Conservation (phyloP, 805 yeast genomes). For the Monosporozyma servazzii region DNA sequence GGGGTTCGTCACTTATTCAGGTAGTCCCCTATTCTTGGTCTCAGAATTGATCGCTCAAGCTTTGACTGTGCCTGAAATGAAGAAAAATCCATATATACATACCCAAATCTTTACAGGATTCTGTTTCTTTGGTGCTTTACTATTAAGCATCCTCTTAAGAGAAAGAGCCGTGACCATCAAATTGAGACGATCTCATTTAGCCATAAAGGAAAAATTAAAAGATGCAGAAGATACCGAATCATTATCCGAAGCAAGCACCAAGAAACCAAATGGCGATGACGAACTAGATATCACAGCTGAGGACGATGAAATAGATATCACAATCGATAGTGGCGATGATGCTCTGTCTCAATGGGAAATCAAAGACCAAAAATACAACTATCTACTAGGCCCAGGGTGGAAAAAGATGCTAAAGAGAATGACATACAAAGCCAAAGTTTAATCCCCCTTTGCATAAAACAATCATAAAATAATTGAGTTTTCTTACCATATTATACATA, state of each 20-base stretch:
- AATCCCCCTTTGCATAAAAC: too few species aligned
- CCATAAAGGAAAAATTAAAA: conserved; percentile 14
- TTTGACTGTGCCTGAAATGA: conserved; percentile 25
- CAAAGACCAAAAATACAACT: conserved; percentile 11
- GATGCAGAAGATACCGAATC: not conserved
- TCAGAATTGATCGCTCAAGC: conserved; percentile 50
- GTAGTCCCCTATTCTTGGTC: conserved; percentile 30
- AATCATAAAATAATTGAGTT: too few species aligned
- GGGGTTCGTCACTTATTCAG: conserved; percentile 29
- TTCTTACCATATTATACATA: too few species aligned
- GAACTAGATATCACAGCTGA: too few species aligned
- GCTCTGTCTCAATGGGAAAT: not conserved
- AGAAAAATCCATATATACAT: conserved; percentile 41
- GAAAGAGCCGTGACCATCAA: conserved; percentile 21
- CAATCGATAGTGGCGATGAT: not conserved
- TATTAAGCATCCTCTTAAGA: conserved; percentile 40
- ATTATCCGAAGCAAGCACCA: not conserved
- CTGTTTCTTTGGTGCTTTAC: conserved; percentile 34
- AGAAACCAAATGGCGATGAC: conserved; percentile 1
- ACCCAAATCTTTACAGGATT: conserved; percentile 54
- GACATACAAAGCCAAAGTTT: conserved; percentile 6
- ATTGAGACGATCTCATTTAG: conserved; percentile 22
- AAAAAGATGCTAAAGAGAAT: conserved; percentile 17
- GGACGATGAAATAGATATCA: too few species aligned
- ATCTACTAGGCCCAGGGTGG: conserved; percentile 10